These are phyloP conservation scores for Leucocoprinus leucothites DNA, from an alignment of 768 basidiomycete species.

Conservation along the genomic window DNA sequence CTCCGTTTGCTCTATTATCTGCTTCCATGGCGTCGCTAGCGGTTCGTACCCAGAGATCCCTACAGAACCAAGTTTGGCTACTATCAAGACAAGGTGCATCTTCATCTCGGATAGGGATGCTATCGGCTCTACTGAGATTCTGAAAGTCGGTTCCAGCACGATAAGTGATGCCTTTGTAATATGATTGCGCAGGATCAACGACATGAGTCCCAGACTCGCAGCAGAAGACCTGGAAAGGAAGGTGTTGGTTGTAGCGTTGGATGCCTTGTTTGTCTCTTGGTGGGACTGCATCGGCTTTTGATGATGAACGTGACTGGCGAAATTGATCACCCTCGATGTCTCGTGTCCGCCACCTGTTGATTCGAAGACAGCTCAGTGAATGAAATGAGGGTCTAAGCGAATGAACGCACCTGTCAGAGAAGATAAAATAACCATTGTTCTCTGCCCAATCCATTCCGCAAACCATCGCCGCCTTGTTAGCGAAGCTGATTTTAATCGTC, in stretches of 20 bases:
- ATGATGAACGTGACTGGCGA: conserved; percentile 92
- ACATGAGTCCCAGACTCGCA: conserved; percentile 98
- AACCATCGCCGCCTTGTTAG: conserved; percentile 95
- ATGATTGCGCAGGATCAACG: conserved; percentile 92
- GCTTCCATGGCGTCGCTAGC: conserved; percentile 75
- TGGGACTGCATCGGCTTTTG: conserved; percentile 86
- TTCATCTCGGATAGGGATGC: conserved; percentile 54
- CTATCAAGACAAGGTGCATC: conserved; percentile 93
- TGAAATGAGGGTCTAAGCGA: neutral
- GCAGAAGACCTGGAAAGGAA: conserved; percentile 98
- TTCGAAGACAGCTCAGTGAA: conserved; percentile 1
- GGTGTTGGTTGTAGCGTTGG: conserved; percentile 81
- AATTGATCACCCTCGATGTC: conserved; percentile 99
- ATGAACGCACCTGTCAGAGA: conserved; percentile 81
- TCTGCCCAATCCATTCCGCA: conserved; percentile 99
- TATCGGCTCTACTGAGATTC: conserved; percentile 68
- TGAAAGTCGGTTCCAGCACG: conserved; percentile 80
- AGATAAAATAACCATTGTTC: conserved; percentile 95
- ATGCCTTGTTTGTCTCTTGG: conserved; percentile 85
- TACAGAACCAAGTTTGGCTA: conserved; percentile 96
- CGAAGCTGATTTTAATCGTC: conserved; percentile 85
- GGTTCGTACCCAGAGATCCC: conserved; percentile 92
- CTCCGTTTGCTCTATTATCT: conserved; percentile 40
- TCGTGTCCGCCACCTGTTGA: conserved; percentile 86
- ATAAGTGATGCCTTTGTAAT: conserved; percentile 88